These are phyloP conservation scores for Rugosomyces carneus DNA, from an alignment of 1,284 basidiomycete genomes.

Conservation along the genomic window DNA sequence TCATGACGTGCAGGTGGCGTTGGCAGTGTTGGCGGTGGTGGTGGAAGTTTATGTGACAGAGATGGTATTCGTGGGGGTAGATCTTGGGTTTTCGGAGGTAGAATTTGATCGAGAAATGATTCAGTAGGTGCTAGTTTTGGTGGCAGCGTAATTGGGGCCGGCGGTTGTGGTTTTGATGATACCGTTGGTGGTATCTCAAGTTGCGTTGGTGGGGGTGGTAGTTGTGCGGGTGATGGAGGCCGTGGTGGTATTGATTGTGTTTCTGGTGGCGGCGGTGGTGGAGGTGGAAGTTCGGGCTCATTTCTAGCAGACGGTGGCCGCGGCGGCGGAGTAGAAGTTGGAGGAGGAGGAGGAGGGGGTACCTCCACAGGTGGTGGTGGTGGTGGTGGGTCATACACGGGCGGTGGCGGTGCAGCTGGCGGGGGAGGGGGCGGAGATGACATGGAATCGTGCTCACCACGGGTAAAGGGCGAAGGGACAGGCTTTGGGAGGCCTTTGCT, in stretches of 20 bases:
- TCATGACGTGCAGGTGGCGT: conserved; percentile 16
- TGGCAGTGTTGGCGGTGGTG: conserved; percentile 17
- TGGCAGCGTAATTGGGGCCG: conserved; percentile 21
- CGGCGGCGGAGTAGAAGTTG: conserved; percentile 20
- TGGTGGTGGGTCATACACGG: conserved; percentile 23
- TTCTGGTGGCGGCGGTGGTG: conserved; percentile 12
- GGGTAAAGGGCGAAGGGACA: conserved; percentile 23
- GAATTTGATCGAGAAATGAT: conserved; percentile 5
- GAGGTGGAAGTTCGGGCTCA: conserved; percentile 16
- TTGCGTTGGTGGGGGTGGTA: conserved; percentile 21
- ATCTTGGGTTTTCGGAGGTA: conserved; percentile 18
- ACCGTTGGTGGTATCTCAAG: conserved; percentile 8
- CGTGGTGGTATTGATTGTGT: conserved; percentile 11
- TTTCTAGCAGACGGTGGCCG: conserved; percentile 18
- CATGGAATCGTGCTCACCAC: conserved; percentile 16
- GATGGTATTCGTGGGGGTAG: conserved; percentile 14
- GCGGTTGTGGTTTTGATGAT: conserved; percentile 9
- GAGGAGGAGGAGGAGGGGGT: conserved; percentile 16
- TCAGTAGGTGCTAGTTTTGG: conserved; percentile 17
- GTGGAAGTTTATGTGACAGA: conserved; percentile 10
- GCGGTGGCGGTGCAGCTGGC: conserved; percentile 22
- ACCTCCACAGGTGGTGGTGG: conserved; percentile 17
- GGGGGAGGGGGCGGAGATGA: conserved; percentile 18
- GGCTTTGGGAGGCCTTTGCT: conserved; percentile 14
- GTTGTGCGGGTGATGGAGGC: conserved; percentile 19